These are phyloP conservation scores for Galerina marginata DNA, from an alignment of 768 basidiomycete genomes.

Conservation along the genomic window DNA sequence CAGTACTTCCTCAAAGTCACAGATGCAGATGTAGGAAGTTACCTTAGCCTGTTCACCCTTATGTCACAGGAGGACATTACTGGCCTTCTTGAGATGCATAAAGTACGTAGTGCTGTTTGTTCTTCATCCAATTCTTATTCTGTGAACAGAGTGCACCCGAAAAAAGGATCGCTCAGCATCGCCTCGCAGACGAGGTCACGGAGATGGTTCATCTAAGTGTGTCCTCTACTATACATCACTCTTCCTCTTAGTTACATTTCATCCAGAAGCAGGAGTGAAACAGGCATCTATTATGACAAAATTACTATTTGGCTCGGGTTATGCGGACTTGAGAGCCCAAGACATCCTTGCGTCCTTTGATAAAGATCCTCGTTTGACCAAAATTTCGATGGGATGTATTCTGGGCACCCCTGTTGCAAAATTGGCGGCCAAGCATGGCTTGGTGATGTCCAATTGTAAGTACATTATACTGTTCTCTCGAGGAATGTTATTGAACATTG, in stretches of 20 bases:
- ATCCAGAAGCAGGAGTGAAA: slow-evolving; percentile 41
- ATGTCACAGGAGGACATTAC: slow-evolving; percentile 64
- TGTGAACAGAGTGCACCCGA: slow-evolving; percentile 43
- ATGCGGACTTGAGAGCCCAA: slow-evolving; percentile 52
- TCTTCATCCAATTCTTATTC: background rate
- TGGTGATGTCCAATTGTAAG: slow-evolving; percentile 71
- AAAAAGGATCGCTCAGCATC: slow-evolving; percentile 50
- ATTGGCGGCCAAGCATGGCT: slow-evolving; percentile 61
- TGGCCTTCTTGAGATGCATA: slow-evolving; percentile 61
- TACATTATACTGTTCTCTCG: slow-evolving; percentile 5
- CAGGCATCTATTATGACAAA: slow-evolving; percentile 49
- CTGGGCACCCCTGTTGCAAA: slow-evolving; percentile 60
- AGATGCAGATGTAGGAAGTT: slow-evolving; percentile 80
- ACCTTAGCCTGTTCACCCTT: slow-evolving; percentile 85
- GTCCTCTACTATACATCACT: background rate
- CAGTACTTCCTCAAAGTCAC: slow-evolving; percentile 90
- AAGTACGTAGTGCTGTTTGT: slow-evolving; percentile 39
- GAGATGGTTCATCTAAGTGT: slow-evolving; percentile 53
- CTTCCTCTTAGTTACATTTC: slow-evolving; percentile 6
- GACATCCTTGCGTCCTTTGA: slow-evolving; percentile 66
- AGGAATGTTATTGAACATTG: background rate
- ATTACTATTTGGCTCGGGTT: slow-evolving; percentile 49
- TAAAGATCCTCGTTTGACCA: slow-evolving; percentile 68
- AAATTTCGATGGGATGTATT: slow-evolving; percentile 56
- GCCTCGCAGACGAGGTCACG: slow-evolving; percentile 58